phyloP scores from a whole-genome alignment of 2,329 filamentous ascomycete genomes.

The Verticillium longisporum region DNA sequence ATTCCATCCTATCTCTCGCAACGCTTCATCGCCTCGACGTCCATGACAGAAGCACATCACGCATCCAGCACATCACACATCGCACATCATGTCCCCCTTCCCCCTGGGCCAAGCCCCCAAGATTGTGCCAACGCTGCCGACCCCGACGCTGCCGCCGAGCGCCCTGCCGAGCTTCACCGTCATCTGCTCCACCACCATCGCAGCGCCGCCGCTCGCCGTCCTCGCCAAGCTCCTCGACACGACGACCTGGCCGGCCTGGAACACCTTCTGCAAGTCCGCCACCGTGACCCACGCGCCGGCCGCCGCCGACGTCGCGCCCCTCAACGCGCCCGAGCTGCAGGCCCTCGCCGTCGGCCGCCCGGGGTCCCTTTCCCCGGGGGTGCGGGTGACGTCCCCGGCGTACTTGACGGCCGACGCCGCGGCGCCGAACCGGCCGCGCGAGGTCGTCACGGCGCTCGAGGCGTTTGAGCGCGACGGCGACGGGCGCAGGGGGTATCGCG shows the following conservation, averaged over 20 bases:
- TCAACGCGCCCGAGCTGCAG: slow-evolving; percentile 11
- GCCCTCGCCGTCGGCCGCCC: slow-evolving; percentile 3
- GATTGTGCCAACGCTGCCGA: background rate
- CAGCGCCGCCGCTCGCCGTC: slow-evolving; percentile 22
- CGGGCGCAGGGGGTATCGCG: slow-evolving; percentile 24
- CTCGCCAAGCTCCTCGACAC: slow-evolving; percentile 22
- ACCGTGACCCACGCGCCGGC: slow-evolving; percentile 16
- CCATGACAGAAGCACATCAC: too few relatives aligned
- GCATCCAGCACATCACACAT: too few relatives aligned
- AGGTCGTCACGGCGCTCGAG: slow-evolving; percentile 23
- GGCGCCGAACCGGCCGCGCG: slow-evolving; percentile 12
- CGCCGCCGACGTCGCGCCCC: slow-evolving; percentile 6
- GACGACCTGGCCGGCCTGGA: slow-evolving; percentile 26
- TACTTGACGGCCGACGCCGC: slow-evolving; percentile 19
- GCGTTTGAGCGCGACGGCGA: slow-evolving; percentile 17
- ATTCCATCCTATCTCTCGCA: too few relatives aligned
- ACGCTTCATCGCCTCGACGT: too few relatives aligned
- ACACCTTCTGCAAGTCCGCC: slow-evolving; percentile 22
- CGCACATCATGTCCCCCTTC: too few relatives aligned
- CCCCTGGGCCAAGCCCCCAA: background rate
- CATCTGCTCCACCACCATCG: slow-evolving; percentile 23
- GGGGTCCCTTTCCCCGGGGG: slow-evolving; percentile 20
- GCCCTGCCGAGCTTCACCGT: slow-evolving; percentile 7
- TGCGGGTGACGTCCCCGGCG: slow-evolving; percentile 24
- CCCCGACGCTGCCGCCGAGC: background rate